A percentile compares a stretch with the other conserved stretches of the same genome.
Conservation (phyloP, 768 basidiomycete species). For the Tephrocybe sp. region DNA sequence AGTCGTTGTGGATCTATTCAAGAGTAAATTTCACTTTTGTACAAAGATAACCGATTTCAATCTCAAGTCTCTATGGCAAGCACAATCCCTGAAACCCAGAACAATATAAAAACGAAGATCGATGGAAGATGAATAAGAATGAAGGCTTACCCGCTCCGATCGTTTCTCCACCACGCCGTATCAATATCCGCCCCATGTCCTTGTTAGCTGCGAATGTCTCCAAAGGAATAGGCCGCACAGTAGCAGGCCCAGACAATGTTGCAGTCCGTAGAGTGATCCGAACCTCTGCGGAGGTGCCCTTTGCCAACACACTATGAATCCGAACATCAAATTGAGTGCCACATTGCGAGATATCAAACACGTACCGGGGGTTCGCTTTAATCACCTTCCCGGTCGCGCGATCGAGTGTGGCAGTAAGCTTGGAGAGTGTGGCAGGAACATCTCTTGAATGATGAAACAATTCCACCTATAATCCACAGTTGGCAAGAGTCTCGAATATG, state of each 20-base stretch:
- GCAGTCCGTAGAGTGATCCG: conserved; percentile 71
- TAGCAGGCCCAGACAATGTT: conserved; percentile 43
- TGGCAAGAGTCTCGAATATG: background rate
- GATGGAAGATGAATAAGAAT: background rate
- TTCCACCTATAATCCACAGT: conserved; percentile 59
- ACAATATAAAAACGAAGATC: background rate
- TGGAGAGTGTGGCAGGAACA: conserved; percentile 84
- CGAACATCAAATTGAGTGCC: background rate
- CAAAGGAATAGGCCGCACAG: conserved; percentile 67
- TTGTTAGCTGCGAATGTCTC: conserved; percentile 88
- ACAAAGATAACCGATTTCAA: too few species aligned
- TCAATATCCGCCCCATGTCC: conserved; percentile 90
- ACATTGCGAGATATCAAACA: background rate
- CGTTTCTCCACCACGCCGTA: conserved; percentile 89
- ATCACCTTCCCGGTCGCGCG: conserved; percentile 68
- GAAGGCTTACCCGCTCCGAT: conserved; percentile 75
- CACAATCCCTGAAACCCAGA: conserved; percentile 2
- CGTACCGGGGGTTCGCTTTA: conserved; percentile 80
- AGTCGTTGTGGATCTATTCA: too few species aligned
- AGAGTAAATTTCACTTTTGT: too few species aligned
- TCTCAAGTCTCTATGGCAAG: conserved; percentile 6
- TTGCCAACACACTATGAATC: conserved; percentile 73
- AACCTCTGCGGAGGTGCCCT: conserved; percentile 80
- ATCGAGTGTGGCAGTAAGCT: conserved; percentile 77
- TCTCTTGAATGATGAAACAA: conserved; percentile 93